Evolutionary conservation across 768 basidiomycete species (phyloP), one percentile per base, ranked within the genome.

Genomic region (Suillus fuscotomentosus): DNA sequence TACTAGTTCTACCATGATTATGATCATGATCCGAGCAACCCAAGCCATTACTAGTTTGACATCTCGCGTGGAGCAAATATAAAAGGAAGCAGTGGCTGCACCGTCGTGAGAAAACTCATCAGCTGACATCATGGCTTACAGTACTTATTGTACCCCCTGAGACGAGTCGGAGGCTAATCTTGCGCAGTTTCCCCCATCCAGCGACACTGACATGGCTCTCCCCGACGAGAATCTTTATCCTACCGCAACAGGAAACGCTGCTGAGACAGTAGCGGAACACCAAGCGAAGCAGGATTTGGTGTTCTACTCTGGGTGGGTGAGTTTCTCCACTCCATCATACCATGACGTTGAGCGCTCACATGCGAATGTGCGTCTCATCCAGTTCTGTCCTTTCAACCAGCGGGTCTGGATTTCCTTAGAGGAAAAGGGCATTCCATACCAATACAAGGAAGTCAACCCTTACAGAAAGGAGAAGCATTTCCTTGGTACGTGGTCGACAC

Each of bases 381-480:
- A 75, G 73, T 88, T 88, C 72, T 87, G 86, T 66, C 86, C 86
- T 0, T 87, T 77, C 60, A 84, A 84, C 24, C 86, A 87, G 71
- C 80, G 89, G 11, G 77, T 79, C 14, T 91, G 89, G 90, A 86
- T 90, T 60, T 74, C 83, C 0, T 78, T 91, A 5, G 88, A 91
- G 70, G 89, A 90, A 70, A 84, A 81, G 61, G 82, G 83, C 0
- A 84, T 90, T 36, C 84, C 85, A 1, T 91, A 90, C 69, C 86
- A 88, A 66, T 89, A 88, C 71, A 82, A 82, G 64, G 86, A 89
- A 70, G 81, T 86, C 24, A 88, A 89, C 73, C 87, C 88, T 2
- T 90, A 90, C 79, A 87, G 87, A 75, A 90, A 89, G 68, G 86
- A 85, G 69, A 75, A 80, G 17, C 79, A 83, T 48, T 86, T 86